Percentiles rank a stretch among this genome's conserved stretches.
phyloP scores from a whole-genome alignment of 2,329 filamentous ascomycete genomes.

The Aspergillus tubingensis region DNA sequence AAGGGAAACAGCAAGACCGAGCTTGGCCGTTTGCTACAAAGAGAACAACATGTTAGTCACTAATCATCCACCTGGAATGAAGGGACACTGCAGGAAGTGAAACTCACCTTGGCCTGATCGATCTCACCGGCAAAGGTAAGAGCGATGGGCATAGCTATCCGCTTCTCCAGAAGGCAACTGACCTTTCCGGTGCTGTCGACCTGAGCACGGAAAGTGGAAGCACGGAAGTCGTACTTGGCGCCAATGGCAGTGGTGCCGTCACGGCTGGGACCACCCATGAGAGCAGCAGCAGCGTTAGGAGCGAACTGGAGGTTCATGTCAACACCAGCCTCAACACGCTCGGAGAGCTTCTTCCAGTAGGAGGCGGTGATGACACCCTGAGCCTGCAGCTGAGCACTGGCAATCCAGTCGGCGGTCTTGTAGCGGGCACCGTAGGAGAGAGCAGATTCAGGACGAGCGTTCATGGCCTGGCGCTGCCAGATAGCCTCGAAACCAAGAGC shows the following conservation, averaged over 20 bases:
- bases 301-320: conserved; percentile 88
- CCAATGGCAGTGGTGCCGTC: conserved; percentile 90
- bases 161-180: conserved; percentile 90
- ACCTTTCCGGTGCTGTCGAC: conserved; percentile 94
- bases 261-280: conserved; percentile 78
- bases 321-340: conserved; percentile 94
- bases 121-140: conserved; percentile 96
- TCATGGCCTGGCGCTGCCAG: conserved; percentile 84
- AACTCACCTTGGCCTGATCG: conserved; percentile 87
- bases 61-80: conserved; percentile 2
- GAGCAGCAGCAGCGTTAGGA: conserved; percentile 61
- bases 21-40: conserved; percentile 83
- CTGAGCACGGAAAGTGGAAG: conserved; percentile 93
- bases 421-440: conserved; percentile 90
- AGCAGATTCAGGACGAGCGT: conserved; percentile 84
- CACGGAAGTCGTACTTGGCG: conserved; percentile 97
- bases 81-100: conserved; percentile 3
- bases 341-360: conserved; percentile 90
- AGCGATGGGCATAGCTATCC: conserved; percentile 86
- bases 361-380: conserved; percentile 86
- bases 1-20: conserved; percentile 90
- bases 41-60: conserved; percentile 19
- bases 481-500: conserved; percentile 88
- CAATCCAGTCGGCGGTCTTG: conserved; percentile 90
- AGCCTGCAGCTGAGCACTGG: conserved; percentile 83